These are phyloP conservation scores for Arctostaphylos glauca DNA, from an alignment of 148 eudicot species.

Conservation along the genomic window DNA sequence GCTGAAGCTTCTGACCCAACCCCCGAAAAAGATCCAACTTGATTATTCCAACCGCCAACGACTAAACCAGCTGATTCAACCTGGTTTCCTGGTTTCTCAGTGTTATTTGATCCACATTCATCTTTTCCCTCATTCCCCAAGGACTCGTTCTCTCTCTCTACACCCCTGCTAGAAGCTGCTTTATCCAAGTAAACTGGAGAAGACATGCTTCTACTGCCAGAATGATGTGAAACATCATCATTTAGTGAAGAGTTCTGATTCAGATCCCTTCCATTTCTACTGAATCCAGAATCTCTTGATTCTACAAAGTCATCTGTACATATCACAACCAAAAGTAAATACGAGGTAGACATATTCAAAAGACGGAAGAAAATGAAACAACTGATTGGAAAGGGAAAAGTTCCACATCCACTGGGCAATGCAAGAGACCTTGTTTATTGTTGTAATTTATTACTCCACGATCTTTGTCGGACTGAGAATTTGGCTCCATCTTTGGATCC, in stretches of 20 bases:
- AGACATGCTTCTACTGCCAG: constrained; percentile 27
- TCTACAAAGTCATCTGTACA: constrained; percentile 50
- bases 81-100: constrained; percentile 40
- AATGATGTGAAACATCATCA: constrained; percentile 1
- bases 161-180: constrained; percentile 28
- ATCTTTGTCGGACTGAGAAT: constrained; percentile 82
- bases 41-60: constrained; percentile 28
- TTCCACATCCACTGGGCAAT: constrained; percentile 3
- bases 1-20: constrained; percentile 38
- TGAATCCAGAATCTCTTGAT: constrained; percentile 33
- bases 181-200: constrained; percentile 34
- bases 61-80: constrained; percentile 30
- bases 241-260: not conserved
- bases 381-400: not conserved
- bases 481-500: constrained; percentile 87
- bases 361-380: constrained; percentile 5
- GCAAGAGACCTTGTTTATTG: constrained; percentile 58
- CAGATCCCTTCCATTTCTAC: constrained; percentile 23
- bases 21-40: constrained; percentile 33
- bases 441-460: constrained; percentile 36
- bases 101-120: constrained; percentile 26
- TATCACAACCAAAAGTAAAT: constrained; percentile 20
- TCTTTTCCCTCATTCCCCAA: constrained; percentile 31
- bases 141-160: not conserved
- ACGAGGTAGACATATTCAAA: not conserved